These are phyloP conservation scores for Panellus pusillus DNA, from an alignment of 768 basidiomycete genomes.

Conservation along the genomic window DNA sequence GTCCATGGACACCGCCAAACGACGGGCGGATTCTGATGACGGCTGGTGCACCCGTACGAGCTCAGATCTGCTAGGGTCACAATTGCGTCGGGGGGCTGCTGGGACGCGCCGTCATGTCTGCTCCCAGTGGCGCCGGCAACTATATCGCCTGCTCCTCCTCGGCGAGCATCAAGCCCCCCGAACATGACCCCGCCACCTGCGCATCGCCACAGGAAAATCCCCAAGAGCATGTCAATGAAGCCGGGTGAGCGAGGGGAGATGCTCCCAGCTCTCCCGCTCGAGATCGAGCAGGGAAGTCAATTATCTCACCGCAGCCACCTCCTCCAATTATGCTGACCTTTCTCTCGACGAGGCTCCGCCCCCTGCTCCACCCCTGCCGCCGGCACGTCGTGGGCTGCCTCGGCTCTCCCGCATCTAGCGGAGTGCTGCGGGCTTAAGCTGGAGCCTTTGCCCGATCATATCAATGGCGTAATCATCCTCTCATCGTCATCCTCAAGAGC, in stretches of 20 bases:
- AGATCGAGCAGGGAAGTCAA: too few relatives aligned
- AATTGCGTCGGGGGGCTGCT: not conserved
- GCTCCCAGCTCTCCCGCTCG: too few relatives aligned
- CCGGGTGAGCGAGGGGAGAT: too few relatives aligned
- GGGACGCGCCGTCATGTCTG: not conserved
- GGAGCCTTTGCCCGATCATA: too few relatives aligned
- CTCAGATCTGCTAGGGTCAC: not conserved
- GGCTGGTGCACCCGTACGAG: not conserved
- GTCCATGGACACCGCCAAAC: not conserved
- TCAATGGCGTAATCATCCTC: too few relatives aligned
- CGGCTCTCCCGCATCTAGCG: too few relatives aligned
- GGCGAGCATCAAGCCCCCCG: not conserved
- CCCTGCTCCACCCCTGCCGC: not conserved
- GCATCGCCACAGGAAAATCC: too few relatives aligned
- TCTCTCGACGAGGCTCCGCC: not conserved
- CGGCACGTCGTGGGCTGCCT: too few relatives aligned
- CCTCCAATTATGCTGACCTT: not conserved
- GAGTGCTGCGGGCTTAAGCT: too few relatives aligned
- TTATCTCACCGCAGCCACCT: not conserved
- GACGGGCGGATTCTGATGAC: not conserved
- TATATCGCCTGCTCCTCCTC: not conserved
- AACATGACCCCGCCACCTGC: not conserved
- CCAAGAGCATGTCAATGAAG: too few relatives aligned
- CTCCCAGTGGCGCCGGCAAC: not conserved
- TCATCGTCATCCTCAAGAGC: too few relatives aligned